Evolutionary conservation across 805 yeast genomes (phyloP).

Genomic region (Schwanniomyces yamadae): DNA sequence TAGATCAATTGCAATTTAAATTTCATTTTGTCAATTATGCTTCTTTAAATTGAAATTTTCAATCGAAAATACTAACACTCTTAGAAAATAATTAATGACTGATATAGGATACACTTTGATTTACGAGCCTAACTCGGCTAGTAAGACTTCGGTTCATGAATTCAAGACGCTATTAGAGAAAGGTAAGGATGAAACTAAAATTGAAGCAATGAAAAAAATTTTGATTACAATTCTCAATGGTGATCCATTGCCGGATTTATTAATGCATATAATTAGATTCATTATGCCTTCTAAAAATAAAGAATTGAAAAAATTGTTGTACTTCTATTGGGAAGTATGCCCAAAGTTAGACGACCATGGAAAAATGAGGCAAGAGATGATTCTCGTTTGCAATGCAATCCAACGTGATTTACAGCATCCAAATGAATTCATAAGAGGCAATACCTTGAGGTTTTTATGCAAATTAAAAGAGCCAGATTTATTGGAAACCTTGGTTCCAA

Average conservation of each 20-base stretch:
- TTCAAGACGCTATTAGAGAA: slow-evolving; percentile 78
- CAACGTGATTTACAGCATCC: slow-evolving; percentile 98
- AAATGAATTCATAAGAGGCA: slow-evolving; percentile 94
- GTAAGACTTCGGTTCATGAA: slow-evolving; percentile 65
- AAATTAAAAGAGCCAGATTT: slow-evolving; percentile 91
- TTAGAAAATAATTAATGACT: slow-evolving; percentile 11
- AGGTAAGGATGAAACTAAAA: slow-evolving; percentile 83
- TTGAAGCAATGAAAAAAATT: slow-evolving; percentile 86
- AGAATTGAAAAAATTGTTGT: slow-evolving; percentile 85
- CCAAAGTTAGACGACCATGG: slow-evolving; percentile 88
- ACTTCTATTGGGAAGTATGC: slow-evolving; percentile 97
- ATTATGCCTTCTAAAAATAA: slow-evolving; percentile 95
- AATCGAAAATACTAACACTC: slow-evolving; percentile 2
- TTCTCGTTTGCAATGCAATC: slow-evolving; percentile 95
- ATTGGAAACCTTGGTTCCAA: slow-evolving; percentile 92
- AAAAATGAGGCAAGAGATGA: slow-evolving; percentile 96
- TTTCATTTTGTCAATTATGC: too few species aligned
- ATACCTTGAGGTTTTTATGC: slow-evolving; percentile 85
- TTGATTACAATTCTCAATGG: slow-evolving; percentile 87
- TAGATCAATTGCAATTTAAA: too few species aligned
- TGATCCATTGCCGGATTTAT: slow-evolving; percentile 84
- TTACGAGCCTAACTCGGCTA: slow-evolving; percentile 70
- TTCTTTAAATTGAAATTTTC: not conserved
- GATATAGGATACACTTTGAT: slow-evolving; percentile 70
- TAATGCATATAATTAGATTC: slow-evolving; percentile 96